Conservation (phyloP, 2,329 filamentous ascomycete species). For the Calonectria hawksworthii region DNA sequence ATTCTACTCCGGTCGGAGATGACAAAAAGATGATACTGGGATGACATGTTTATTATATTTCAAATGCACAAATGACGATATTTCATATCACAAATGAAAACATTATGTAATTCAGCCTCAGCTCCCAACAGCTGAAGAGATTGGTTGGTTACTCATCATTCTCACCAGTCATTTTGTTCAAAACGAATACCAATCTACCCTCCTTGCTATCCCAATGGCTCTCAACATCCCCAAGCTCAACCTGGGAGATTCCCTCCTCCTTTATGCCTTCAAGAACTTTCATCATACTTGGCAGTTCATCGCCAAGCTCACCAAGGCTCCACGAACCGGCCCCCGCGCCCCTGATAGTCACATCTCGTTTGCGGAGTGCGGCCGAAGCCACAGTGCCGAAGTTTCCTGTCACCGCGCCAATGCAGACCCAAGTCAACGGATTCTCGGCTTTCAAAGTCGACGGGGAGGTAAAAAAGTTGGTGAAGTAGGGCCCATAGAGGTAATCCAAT, state of each 20-base stretch:
- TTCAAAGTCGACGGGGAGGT: conserved; percentile 53
- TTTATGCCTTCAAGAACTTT: conserved; percentile 38
- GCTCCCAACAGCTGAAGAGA: neutral
- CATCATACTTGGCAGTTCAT: conserved; percentile 41
- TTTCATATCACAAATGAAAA: neutral
- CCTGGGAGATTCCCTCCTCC: conserved; percentile 34
- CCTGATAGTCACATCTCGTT: conserved; percentile 62
- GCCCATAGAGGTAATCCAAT: conserved; percentile 70
- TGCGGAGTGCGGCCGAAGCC: conserved; percentile 59
- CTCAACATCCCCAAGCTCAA: conserved; percentile 44
- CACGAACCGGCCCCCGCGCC: conserved; percentile 62
- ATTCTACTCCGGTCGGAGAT: no score
- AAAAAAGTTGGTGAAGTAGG: conserved; percentile 57
- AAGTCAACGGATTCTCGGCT: conserved; percentile 59
- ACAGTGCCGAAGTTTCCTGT: conserved; percentile 55
- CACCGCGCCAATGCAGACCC: conserved; percentile 65
- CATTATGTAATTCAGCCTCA: neutral
- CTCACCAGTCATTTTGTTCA: conserved; percentile 19
- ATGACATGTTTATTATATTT: no score
- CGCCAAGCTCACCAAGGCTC: conserved; percentile 46
- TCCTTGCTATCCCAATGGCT: conserved; percentile 39
- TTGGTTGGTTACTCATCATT: neutral
- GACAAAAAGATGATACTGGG: no score
- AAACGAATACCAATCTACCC: conserved; percentile 46
- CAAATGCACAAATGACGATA: neutral